Conservation (phyloP, 2,329 filamentous ascomycete genomes). For the Chrysoporthe austroafricana region DNA sequence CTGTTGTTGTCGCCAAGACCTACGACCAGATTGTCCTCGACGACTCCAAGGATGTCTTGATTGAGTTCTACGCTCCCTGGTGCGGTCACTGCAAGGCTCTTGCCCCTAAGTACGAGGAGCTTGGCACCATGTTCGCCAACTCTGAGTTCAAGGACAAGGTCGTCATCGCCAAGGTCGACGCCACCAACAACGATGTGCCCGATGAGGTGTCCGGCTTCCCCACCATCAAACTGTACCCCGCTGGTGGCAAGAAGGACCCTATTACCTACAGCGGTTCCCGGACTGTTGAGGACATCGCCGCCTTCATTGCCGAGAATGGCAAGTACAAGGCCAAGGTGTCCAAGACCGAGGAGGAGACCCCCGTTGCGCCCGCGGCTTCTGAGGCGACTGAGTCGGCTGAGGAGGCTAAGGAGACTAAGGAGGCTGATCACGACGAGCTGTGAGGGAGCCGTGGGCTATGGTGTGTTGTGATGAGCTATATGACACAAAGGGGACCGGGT, state of each 20-base stretch:
- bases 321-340: slow-evolving; percentile 78
- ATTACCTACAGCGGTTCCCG: slow-evolving; percentile 87
- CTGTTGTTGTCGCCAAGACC: slow-evolving; percentile 87
- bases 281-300: slow-evolving; percentile 86
- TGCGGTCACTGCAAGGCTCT: slow-evolving; percentile 99
- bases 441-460: slow-evolving; percentile 50
- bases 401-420: slow-evolving; percentile 49
- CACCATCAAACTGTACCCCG: slow-evolving; percentile 97
- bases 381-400: slow-evolving; percentile 55
- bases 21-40: slow-evolving; percentile 92
- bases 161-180: slow-evolving; percentile 95
- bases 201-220: slow-evolving; percentile 98
- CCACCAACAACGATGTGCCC: slow-evolving; percentile 93
- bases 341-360: slow-evolving; percentile 57
- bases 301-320: slow-evolving; percentile 94
- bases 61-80: slow-evolving; percentile 99
- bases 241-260: slow-evolving; percentile 82
- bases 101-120: slow-evolving; percentile 94
- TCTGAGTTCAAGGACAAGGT: slow-evolving; percentile 82
- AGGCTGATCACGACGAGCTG: slow-evolving; percentile 73
- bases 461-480: slow-evolving; percentile 11
- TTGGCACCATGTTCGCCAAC: slow-evolving; percentile 76
- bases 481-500: slow-evolving; percentile 17
- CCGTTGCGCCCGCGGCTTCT: slow-evolving; percentile 54
- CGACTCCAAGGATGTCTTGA: slow-evolving; percentile 92